Percentiles rank a stretch among this genome's conserved stretches.
Conservation (phyloP, 805 yeast species). For the Metschnikowia cerradonensis region DNA sequence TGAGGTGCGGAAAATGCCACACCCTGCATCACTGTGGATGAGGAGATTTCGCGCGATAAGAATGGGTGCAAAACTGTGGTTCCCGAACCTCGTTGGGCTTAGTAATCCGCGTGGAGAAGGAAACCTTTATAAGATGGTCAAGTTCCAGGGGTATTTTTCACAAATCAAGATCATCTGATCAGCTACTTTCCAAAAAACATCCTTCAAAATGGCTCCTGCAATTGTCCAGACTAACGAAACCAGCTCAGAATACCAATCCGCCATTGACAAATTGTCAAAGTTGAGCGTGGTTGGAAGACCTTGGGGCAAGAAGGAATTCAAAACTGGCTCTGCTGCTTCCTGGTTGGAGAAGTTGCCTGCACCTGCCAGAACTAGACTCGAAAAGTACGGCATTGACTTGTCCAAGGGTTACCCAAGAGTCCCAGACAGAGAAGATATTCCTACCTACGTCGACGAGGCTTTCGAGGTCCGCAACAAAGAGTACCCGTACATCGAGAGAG, state of each 20-base stretch:
- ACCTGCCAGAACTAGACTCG: constrained; percentile 22
- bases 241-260: constrained; percentile 6
- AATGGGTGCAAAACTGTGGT: constrained; percentile 15
- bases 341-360: constrained; percentile 21
- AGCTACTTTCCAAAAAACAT: not conserved
- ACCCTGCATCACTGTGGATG: constrained; percentile 6
- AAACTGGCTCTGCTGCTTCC: constrained; percentile 14
- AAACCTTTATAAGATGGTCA: not conserved
- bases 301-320: constrained; percentile 9
- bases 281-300: constrained; percentile 12
- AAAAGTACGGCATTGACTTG: constrained; percentile 24
- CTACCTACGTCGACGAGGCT: constrained; percentile 26
- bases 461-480: constrained; percentile 21
- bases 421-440: constrained; percentile 22
- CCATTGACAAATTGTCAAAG: constrained; percentile 11
- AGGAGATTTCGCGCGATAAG: constrained; percentile 4
- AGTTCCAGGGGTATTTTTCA: not conserved
- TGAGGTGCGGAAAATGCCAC: constrained; percentile 1
- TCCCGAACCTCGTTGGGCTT: not conserved
- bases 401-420: constrained; percentile 26
- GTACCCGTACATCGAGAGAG: constrained; percentile 25
- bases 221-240: constrained; percentile 4
- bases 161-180: not conserved
- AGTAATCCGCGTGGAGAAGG: not conserved
- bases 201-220: constrained; percentile 4